phyloP scores from a whole-genome alignment of 1,139 yeast species.

The Lodderomyces parapsilosis region DNA sequence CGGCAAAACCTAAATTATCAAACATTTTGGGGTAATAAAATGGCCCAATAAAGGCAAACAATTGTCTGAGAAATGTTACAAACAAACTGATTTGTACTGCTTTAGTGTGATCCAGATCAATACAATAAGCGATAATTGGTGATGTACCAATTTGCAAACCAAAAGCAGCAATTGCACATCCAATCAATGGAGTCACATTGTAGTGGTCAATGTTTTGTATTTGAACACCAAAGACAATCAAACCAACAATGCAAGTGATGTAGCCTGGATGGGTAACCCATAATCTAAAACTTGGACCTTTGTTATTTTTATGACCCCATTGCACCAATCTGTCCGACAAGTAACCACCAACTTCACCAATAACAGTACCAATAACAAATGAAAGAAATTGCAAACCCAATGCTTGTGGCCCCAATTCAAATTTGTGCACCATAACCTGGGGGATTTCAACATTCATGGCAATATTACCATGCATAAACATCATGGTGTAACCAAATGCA shows the following conservation, averaged over 20 bases:
- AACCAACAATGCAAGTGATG: slow-evolving; percentile 16
- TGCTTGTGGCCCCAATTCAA: slow-evolving; percentile 17
- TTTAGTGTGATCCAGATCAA: slow-evolving; percentile 15
- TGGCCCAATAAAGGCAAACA: slow-evolving; percentile 20
- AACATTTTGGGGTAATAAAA: slow-evolving; percentile 21
- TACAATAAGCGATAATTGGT: slow-evolving; percentile 18
- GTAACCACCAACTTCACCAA: slow-evolving; percentile 23
- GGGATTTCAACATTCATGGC: slow-evolving; percentile 21
- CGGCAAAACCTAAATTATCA: slow-evolving; percentile 15
- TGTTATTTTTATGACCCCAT: slow-evolving; percentile 8
- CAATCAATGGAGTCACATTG: slow-evolving; percentile 18
- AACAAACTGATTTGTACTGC: slow-evolving; percentile 17
- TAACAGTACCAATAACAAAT: slow-evolving; percentile 17
- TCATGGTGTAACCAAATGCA: slow-evolving; percentile 17
- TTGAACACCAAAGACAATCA: slow-evolving; percentile 17
- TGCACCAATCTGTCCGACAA: slow-evolving; percentile 18
- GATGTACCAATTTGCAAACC: slow-evolving; percentile 21
- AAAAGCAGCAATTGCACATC: slow-evolving; percentile 17
- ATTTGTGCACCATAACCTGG: slow-evolving; percentile 16
- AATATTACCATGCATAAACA: slow-evolving; percentile 19
- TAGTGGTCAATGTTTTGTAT: slow-evolving; percentile 14
- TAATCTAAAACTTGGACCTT: slow-evolving; percentile 14
- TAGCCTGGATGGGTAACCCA: slow-evolving; percentile 20
- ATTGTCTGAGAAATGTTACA: slow-evolving; percentile 18
- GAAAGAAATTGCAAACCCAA: slow-evolving; percentile 20